Base-by-base conservation (phyloP, 352 stramenopile genomes). In the Phytopythium vexans region DNA sequence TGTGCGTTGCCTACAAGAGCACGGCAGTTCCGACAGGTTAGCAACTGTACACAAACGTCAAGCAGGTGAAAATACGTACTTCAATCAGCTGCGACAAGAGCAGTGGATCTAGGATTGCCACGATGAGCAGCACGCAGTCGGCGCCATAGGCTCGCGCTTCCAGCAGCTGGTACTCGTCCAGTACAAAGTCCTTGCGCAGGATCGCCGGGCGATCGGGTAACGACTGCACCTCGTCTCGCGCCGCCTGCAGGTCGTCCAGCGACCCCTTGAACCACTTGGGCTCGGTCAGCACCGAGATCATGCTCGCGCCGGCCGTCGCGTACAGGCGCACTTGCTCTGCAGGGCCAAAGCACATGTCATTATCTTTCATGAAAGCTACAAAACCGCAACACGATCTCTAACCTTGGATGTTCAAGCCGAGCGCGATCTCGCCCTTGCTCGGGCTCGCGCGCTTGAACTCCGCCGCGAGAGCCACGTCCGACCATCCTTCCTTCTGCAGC, bases 361-460 rank as follows among this genome's bases (percentile, higher is more conserved):
- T 15, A 10, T 15, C 39, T 34, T 56, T 9, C 27, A 6, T n/a
- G 10, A 12, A 42, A 14, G 32, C 36, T 39, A 10, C 37, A 31
- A 46, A 1, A 36, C 3, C 21, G 2, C 10, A 62, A 52, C 21
- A 56, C 67, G 34, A 48, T 38, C 8, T 82, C 60, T 31, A 41
- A 89, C 79, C 78, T 60, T 75, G 64, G 47, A 92, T 72, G 27
- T 80, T 65, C 46, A 93, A 64, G 53, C 79, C 67, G 41, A 79
- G 68, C 21, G 85, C 86, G 66, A 99, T 99, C 66, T 98, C 81
- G 14, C 97, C 97, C 70, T 99, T 99, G 68, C 86, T 98, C 10
- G 97, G 97, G 41, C 86, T 98, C 8, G 96, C 96, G 31, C 97
- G 88, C 76, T 99, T 99, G 76, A 99, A 99, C 78, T 99, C 97